phyloP scores from a whole-genome alignment of 176 grass and related monocot species.

The Aegilops speltoides region DNA sequence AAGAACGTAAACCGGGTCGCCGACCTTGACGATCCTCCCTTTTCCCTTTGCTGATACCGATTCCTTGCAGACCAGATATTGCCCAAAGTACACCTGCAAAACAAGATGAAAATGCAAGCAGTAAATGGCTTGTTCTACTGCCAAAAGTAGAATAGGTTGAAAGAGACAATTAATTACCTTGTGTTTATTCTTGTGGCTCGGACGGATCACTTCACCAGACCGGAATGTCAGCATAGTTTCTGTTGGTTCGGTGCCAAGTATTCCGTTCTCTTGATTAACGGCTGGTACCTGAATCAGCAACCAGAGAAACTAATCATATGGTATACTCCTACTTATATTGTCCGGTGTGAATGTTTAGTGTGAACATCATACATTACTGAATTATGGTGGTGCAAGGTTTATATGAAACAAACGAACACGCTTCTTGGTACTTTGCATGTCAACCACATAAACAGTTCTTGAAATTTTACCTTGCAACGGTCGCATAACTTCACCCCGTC shows the following conservation, averaged over 20 bases:
- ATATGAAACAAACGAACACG: neutral
- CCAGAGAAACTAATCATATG: neutral
- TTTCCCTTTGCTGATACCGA: slow-evolving; percentile 27
- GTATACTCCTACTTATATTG: neutral
- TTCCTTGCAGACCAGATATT: slow-evolving; percentile 85
- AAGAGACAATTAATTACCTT: slow-evolving; percentile 32
- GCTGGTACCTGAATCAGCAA: slow-evolving; percentile 62
- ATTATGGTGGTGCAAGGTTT: neutral
- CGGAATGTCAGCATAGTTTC: slow-evolving; percentile 74
- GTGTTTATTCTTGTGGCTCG: slow-evolving; percentile 56
- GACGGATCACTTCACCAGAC: slow-evolving; percentile 58
- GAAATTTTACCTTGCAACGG: slow-evolving; percentile 77
- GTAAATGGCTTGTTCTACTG: neutral
- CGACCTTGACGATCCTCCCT: slow-evolving; percentile 51
- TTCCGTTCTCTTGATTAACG: slow-evolving; percentile 68
- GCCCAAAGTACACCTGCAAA: slow-evolving; percentile 77
- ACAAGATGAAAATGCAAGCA: neutral
- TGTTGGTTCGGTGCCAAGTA: slow-evolving; percentile 61
- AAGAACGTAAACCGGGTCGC: slow-evolving; percentile 62
- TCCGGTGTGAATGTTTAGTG: neutral
- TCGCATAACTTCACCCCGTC: slow-evolving; percentile 74
- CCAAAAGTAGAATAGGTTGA: neutral
- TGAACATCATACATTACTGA: neutral
- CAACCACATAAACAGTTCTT: neutral
- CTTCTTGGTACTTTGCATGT: neutral